phyloP scores from a whole-genome alignment of 2,329 filamentous ascomycete genomes.

The Phaeomoniella chlamydospora region DNA sequence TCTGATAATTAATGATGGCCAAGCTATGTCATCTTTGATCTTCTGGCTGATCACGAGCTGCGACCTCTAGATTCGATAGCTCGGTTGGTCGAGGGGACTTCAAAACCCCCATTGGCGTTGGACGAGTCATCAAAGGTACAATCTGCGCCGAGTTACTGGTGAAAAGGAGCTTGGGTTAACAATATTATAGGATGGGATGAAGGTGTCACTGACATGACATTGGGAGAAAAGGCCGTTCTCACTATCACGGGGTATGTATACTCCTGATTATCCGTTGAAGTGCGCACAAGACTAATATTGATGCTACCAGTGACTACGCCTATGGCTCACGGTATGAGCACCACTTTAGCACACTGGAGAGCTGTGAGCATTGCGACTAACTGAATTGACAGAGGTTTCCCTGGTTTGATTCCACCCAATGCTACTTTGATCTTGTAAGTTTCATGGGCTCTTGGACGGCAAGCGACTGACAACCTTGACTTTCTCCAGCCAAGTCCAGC shows the following conservation, averaged over 20 bases:
- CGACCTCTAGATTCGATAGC: slow-evolving; percentile 70
- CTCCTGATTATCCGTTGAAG: slow-evolving; percentile 5
- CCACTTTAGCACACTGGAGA: neutral
- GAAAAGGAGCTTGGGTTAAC: no score
- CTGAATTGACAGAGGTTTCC: slow-evolving; percentile 50
- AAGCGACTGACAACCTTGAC: neutral
- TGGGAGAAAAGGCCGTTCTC: slow-evolving; percentile 79
- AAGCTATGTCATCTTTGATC: slow-evolving; percentile 1
- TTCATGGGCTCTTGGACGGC: neutral
- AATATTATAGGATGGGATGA: slow-evolving; percentile 60
- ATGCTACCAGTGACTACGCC: slow-evolving; percentile 18
- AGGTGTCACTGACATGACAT: slow-evolving; percentile 70
- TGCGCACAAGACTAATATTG: neutral
- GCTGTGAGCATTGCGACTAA: slow-evolving; percentile 9
- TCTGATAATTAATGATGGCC: no score
- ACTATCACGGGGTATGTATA: slow-evolving; percentile 58
- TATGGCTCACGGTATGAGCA: slow-evolving; percentile 24
- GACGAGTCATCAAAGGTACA: slow-evolving; percentile 73
- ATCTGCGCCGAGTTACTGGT: slow-evolving; percentile 3
- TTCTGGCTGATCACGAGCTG: no score
- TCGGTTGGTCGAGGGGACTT: slow-evolving; percentile 69
- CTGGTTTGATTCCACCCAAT: slow-evolving; percentile 59
- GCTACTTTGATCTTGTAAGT: slow-evolving; percentile 75
- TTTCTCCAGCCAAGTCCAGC: slow-evolving; percentile 47
- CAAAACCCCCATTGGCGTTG: slow-evolving; percentile 62